These are phyloP conservation scores for Juncus effusus DNA, from an alignment of 176 grass and related monocot genomes.

Conservation along the genomic window DNA sequence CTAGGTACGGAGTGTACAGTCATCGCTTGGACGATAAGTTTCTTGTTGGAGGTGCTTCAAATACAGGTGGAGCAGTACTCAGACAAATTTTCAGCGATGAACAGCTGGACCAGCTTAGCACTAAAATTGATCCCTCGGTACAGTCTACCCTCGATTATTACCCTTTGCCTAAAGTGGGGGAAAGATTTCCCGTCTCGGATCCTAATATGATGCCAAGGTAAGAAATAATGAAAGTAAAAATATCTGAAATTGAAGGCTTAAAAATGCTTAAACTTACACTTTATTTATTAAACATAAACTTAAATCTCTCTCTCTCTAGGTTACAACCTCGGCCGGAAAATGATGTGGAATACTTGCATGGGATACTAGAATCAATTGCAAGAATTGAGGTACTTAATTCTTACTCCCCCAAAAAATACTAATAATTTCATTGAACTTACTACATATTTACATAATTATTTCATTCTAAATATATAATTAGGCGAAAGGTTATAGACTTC, in stretches of 20 bases:
- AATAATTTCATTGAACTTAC: background rate
- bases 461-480: constrained; percentile 17
- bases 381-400: constrained; percentile 49
- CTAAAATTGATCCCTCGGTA: constrained; percentile 37
- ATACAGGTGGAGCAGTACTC: constrained; percentile 58
- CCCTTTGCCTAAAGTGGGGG: constrained; percentile 51
- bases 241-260: no score
- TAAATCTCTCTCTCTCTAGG: constrained; percentile 22
- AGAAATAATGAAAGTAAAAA: background rate
- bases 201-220: constrained; percentile 67
- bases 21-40: constrained; percentile 64
- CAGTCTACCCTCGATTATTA: constrained; percentile 61
- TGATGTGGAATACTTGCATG: constrained; percentile 48
- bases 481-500: constrained; percentile 52
- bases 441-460: background rate
- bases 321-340: constrained; percentile 50
- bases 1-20: constrained; percentile 74
- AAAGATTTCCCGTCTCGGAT: constrained; percentile 69
- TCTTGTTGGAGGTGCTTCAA: constrained; percentile 81
- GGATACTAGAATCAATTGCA: constrained; percentile 66
- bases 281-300: background rate
- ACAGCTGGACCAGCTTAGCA: constrained; percentile 40
- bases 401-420: background rate
- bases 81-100: constrained; percentile 62
- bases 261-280: background rate